Evolutionary conservation across 2,329 filamentous ascomycete species (phyloP), one percentile per base, ranked within the genome.

Genomic region (Phialophora verrucosa): DNA sequence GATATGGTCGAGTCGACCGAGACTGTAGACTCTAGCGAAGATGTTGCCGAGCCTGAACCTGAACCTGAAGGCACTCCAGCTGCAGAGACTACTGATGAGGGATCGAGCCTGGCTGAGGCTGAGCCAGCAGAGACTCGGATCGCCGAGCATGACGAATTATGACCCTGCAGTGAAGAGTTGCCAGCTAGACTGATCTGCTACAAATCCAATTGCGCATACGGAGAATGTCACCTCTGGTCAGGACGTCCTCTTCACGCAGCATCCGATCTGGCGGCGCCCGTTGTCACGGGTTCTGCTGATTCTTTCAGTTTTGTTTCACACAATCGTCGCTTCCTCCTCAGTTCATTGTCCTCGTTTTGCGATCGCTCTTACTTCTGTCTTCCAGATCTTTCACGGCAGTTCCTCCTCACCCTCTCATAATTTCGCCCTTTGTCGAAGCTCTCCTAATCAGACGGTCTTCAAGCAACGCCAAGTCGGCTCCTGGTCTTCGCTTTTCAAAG

Each of bases 91-190:
- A 35, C 58, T n/a, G 55, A 27, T 23, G 49, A n/a, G 32, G 27
- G 27, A 4, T 25, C 49, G 49, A 27, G 49, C 14, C 12, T 54
- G 6, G 44, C 64, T 31, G 67, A 64, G 14, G 57, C 57, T 20
- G 64, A 67, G 27, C 64, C 59, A 20, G 63, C 62, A 53, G 53
- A 42, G 23, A 64, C 38, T 47, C 50, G 59, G 3, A 38, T 56
- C 25, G 29, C 61, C n/a, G 60, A 62, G n/a, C 69, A 71, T 49
- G 67, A 71, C 47, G 69, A 71, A 38, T 55, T 71, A 8, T 71
- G 59, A 70, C 11, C 12, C 25, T 49, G 47, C 20, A 53, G 31
- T 53, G 44, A 54, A 32, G 23, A 20, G 7, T 6, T 31, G 20
- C 23, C 7, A 7, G 12, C 25, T 42, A 42, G 27, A 23, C n/a